Conservation (phyloP, 305 asterid species). For the Rubia balearica region DNA sequence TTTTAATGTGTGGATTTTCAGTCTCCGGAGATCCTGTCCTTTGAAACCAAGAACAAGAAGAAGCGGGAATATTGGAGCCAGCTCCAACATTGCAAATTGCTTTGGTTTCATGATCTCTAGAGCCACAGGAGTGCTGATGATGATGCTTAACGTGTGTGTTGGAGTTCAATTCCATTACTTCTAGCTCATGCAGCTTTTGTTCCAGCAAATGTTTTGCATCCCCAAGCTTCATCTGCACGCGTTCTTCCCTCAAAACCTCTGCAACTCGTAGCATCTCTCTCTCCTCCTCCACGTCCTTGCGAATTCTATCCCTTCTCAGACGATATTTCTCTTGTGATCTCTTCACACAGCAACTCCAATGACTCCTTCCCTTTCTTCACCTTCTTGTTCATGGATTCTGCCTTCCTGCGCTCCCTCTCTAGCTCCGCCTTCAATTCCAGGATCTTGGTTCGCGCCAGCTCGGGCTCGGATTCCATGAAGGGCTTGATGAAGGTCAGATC, state of each 20-base stretch:
- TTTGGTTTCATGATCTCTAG: conserved; percentile 17
- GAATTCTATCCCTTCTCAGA: conserved; percentile 30
- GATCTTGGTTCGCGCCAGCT: conserved; percentile 39
- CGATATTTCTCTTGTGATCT: conserved; percentile 43
- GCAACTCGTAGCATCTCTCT: conserved; percentile 66
- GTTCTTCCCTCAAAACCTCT: conserved; percentile 70
- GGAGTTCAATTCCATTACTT: conserved; percentile 12
- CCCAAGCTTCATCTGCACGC: conserved; percentile 74
- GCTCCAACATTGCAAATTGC: not conserved
- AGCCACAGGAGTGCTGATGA: conserved; percentile 1
- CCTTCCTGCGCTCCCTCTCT: conserved; percentile 42
- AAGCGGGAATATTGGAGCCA: not conserved
- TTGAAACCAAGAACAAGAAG: conserved; percentile 6
- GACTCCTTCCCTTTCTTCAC: conserved; percentile 52
- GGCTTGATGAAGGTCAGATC: conserved; percentile 60
- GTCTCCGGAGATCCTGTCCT: conserved; percentile 31
- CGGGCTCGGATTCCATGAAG: conserved; percentile 53
- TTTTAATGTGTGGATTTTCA: conserved; percentile 67
- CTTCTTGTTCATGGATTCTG: conserved; percentile 40
- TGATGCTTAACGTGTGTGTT: not conserved
- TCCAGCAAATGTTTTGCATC: conserved; percentile 62
- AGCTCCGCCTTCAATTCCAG: conserved; percentile 33
- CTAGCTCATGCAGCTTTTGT: conserved; percentile 44
- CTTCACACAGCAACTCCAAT: conserved; percentile 38
- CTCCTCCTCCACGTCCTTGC: conserved; percentile 60